Evolutionary conservation across 208 protist species (phyloP).

Genomic region (Herpetomonas samuelpessoai): DNA sequence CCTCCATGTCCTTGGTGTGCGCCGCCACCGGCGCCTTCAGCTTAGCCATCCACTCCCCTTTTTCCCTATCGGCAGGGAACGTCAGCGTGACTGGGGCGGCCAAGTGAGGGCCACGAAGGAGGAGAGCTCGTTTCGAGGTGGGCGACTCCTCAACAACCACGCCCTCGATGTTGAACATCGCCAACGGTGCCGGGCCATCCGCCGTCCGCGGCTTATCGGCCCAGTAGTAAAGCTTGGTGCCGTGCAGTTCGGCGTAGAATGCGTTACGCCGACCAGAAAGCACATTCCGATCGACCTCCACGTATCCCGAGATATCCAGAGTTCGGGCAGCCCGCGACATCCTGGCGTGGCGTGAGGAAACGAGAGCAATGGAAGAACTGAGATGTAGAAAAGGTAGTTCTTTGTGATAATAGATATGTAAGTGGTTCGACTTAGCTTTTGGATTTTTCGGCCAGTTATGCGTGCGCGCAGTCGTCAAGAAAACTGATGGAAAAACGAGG

Average conservation of each 20-base stretch:
- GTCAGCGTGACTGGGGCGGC: constrained; percentile 13
- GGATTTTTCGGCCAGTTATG: no score
- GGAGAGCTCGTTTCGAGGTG: constrained; percentile 20
- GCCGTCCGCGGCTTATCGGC: constrained; percentile 34
- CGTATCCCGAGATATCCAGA: constrained; percentile 33
- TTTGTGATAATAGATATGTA: no score
- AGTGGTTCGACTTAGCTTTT: no score
- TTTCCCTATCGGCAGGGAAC: constrained; percentile 35
- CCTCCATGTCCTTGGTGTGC: constrained; percentile 21
- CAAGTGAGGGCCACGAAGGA: constrained; percentile 19
- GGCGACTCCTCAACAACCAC: constrained; percentile 23
- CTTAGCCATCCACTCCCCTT: constrained; percentile 38
- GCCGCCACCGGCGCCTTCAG: constrained; percentile 25
- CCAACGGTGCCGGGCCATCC: constrained; percentile 23
- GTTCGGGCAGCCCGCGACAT: background rate
- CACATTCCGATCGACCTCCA: constrained; percentile 32
- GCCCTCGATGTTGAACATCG: constrained; percentile 49
- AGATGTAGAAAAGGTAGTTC: no score
- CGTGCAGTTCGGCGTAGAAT: constrained; percentile 65
- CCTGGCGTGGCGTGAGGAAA: no score
- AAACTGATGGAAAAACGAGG: no score
- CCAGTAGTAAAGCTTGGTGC: constrained; percentile 70
- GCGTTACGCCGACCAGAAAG: constrained; percentile 30
- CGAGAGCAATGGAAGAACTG: no score
- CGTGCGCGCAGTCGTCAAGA: no score